Evolutionary conservation across 129 eudicot genomes (phyloP).

Genomic region (Ambrosia artemisiifolia): DNA sequence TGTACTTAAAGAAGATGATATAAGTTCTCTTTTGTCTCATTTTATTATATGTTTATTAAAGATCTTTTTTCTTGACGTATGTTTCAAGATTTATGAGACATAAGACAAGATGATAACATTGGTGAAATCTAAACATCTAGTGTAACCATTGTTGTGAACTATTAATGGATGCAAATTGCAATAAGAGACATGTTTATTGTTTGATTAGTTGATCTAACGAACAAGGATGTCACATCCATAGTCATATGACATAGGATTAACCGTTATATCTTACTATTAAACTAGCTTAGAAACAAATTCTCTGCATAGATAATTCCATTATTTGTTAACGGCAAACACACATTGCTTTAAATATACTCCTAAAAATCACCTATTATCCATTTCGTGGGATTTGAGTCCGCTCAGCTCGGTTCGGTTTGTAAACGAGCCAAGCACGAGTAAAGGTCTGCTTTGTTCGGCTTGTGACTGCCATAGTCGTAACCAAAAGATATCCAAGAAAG

Average conservation of each 20-base stretch:
- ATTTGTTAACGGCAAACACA: no score
- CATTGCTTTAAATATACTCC: no score
- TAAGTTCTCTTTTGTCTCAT: neutral
- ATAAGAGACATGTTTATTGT: constrained; percentile 1
- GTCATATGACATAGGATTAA: constrained; percentile 11
- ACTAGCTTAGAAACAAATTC: neutral
- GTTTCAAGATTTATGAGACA: constrained; percentile 6
- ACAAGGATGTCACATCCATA: neutral
- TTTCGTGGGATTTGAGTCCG: no score
- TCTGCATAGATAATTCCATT: neutral
- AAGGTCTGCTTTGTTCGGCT: no score
- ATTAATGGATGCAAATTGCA: neutral
- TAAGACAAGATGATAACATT: neutral
- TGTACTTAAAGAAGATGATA: neutral
- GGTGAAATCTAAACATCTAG: constrained; percentile 2
- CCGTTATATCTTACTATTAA: neutral
- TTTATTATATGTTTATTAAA: neutral
- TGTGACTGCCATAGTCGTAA: no score
- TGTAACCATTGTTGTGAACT: neutral
- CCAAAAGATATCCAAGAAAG: no score
- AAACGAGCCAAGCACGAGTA: no score
- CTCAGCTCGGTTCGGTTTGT: no score
- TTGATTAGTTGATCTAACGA: neutral
- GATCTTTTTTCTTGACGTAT: constrained; percentile 3
- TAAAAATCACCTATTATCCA: no score